These are phyloP conservation scores for Cornus kousa DNA, from an alignment of 148 eudicot genomes.

Conservation along the genomic window DNA sequence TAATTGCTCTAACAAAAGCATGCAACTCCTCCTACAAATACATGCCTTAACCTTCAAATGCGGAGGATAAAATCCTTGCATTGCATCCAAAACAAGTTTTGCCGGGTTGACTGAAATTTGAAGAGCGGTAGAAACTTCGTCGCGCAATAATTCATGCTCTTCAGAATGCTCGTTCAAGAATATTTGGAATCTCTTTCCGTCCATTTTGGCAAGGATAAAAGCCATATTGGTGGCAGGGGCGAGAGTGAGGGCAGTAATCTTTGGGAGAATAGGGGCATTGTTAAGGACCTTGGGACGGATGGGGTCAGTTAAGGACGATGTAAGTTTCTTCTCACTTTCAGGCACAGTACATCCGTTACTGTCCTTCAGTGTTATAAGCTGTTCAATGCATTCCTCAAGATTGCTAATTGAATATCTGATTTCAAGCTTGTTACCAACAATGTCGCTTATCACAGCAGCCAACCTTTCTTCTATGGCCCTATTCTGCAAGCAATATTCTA, in stretches of 20 bases:
- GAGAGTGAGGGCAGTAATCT: background rate
- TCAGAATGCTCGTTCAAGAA: constrained; percentile 17
- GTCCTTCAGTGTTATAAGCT: constrained; percentile 16
- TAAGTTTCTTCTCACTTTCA: background rate
- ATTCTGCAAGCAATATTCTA: constrained; percentile 20
- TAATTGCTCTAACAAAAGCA: constrained; percentile 17
- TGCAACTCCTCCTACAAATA: constrained; percentile 12
- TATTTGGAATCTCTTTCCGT: constrained; percentile 21
- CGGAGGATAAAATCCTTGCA: constrained; percentile 13
- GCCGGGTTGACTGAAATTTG: constrained; percentile 10
- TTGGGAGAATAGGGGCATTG: background rate
- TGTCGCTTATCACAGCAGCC: constrained; percentile 31
- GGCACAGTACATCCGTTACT: background rate
- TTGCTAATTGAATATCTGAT: constrained; percentile 16
- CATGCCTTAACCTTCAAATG: constrained; percentile 3
- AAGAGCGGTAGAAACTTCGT: constrained; percentile 14
- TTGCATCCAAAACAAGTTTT: constrained; percentile 19
- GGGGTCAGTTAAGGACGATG: background rate
- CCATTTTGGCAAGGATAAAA: constrained; percentile 17
- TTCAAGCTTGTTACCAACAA: constrained; percentile 25
- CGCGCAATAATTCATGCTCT: constrained; percentile 12
- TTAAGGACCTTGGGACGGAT: background rate
- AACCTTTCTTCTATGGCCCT: constrained; percentile 20
- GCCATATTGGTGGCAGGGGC: background rate
- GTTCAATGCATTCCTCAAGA: constrained; percentile 21